Evolutionary conservation across 352 stramenopile genomes (phyloP).

Genomic region (Blastocystis sp.): DNA sequence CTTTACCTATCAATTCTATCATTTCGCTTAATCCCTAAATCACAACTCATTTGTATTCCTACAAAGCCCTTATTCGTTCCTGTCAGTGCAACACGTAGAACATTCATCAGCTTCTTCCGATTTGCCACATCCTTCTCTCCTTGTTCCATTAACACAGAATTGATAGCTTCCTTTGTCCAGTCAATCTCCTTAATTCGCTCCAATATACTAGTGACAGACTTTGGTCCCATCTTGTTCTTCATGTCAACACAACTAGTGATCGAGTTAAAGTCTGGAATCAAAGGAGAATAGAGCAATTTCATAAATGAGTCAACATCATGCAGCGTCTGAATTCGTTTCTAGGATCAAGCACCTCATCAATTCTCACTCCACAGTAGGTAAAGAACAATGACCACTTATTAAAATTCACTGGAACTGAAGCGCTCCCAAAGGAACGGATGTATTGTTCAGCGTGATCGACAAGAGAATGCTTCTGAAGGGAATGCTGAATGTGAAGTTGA

Average conservation of each 20-base stretch:
- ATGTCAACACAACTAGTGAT: background rate
- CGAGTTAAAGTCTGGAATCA: background rate
- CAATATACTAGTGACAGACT: background rate
- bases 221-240: background rate
- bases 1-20: slow-evolving; percentile 37
- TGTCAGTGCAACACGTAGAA: slow-evolving; percentile 19
- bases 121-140: background rate
- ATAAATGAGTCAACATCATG: background rate
- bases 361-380: background rate
- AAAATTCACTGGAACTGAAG: background rate
- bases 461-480: background rate
- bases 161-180: background rate
- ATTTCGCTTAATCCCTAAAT: slow-evolving; percentile 48
- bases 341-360: background rate
- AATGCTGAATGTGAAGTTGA: slow-evolving; percentile 23
- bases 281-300: background rate
- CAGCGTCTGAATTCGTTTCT: slow-evolving; percentile 4
- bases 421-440: background rate
- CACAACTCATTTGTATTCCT: background rate
- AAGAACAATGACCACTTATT: background rate
- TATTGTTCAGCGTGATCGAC: background rate
- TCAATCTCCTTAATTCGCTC: background rate
- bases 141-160: background rate
- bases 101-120: slow-evolving; percentile 22
- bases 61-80: slow-evolving; percentile 37